Evolutionary conservation across 1,284 basidiomycete species (phyloP).

Genomic region (Cystobasidiaceae sp.): DNA sequence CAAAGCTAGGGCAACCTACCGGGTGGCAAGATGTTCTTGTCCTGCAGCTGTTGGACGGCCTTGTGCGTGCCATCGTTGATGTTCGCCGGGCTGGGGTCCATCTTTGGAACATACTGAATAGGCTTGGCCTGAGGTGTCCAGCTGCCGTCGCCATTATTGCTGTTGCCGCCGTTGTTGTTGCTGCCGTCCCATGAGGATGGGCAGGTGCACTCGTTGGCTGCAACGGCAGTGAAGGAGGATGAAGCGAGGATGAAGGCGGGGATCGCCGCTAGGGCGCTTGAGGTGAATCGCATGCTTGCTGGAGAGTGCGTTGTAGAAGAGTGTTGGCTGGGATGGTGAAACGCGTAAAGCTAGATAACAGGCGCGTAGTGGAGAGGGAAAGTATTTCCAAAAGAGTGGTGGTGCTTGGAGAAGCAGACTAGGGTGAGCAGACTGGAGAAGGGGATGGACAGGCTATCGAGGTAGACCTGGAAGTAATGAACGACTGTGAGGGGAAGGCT

Average conservation of each 20-base stretch:
- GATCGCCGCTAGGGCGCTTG: slow-evolving; percentile 14
- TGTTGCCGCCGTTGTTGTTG: slow-evolving; percentile 1
- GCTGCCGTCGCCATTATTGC: slow-evolving; percentile 1
- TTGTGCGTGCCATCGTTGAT: slow-evolving; percentile 33
- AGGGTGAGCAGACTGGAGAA: slow-evolving; percentile 12
- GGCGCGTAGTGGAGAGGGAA: background rate
- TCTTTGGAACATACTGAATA: slow-evolving; percentile 27
- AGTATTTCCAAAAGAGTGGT: background rate
- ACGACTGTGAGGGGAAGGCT: slow-evolving; percentile 28
- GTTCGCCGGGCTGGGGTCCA: slow-evolving; percentile 33
- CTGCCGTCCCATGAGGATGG: slow-evolving; percentile 1
- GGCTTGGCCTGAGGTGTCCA: slow-evolving; percentile 13
- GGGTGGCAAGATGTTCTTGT: slow-evolving; percentile 22
- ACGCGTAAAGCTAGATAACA: background rate
- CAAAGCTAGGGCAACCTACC: slow-evolving; percentile 5
- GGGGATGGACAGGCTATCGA: background rate
- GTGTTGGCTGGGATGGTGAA: background rate
- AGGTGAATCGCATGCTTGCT: slow-evolving; percentile 21
- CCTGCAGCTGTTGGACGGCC: slow-evolving; percentile 32
- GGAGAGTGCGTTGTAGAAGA: background rate
- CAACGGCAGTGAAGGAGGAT: background rate
- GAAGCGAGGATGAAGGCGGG: slow-evolving; percentile 19
- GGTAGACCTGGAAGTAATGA: slow-evolving; percentile 9
- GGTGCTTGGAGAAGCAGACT: slow-evolving; percentile 16
- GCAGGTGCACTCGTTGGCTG: slow-evolving; percentile 19